Evolutionary conservation across 2,329 filamentous ascomycete species (phyloP).

Genomic region (Trichophyton rubrum): DNA sequence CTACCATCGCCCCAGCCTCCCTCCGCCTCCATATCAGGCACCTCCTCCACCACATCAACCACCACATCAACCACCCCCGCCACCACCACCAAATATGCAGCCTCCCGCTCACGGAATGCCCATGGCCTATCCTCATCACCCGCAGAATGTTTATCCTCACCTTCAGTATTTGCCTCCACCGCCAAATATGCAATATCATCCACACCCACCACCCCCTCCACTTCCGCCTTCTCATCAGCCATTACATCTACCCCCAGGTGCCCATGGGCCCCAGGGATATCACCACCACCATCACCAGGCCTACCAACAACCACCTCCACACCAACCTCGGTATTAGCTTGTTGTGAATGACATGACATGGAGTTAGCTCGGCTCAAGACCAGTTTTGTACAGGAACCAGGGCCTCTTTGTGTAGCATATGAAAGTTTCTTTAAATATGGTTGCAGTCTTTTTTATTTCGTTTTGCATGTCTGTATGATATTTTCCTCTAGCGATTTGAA

Average conservation of each 20-base stretch:
- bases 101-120: not conserved
- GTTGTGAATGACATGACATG: not conserved
- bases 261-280: constrained; percentile 6
- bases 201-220: constrained; percentile 2
- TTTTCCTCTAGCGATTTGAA: not conserved
- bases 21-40: constrained; percentile 9
- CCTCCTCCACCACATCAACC: not conserved
- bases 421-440: not conserved
- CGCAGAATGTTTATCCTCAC: not conserved
- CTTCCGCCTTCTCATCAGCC: not conserved
- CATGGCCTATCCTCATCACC: not conserved
- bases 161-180: constrained; percentile 7
- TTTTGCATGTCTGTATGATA: not conserved
- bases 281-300: constrained; percentile 7
- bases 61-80: no score
- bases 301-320: constrained; percentile 7
- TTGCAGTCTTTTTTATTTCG: not conserved
- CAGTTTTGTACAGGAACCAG: not conserved
- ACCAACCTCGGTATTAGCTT: not conserved
- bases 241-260: not conserved
- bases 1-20: constrained; percentile 22
- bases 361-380: not conserved
- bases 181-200: not conserved
- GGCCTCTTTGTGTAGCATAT: not conserved
- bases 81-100: not conserved